Percentiles rank a stretch among this genome's conserved stretches.
Evolutionary conservation across 2,329 filamentous ascomycete species (phyloP).

Genomic region (Nectriaceae sp.): DNA sequence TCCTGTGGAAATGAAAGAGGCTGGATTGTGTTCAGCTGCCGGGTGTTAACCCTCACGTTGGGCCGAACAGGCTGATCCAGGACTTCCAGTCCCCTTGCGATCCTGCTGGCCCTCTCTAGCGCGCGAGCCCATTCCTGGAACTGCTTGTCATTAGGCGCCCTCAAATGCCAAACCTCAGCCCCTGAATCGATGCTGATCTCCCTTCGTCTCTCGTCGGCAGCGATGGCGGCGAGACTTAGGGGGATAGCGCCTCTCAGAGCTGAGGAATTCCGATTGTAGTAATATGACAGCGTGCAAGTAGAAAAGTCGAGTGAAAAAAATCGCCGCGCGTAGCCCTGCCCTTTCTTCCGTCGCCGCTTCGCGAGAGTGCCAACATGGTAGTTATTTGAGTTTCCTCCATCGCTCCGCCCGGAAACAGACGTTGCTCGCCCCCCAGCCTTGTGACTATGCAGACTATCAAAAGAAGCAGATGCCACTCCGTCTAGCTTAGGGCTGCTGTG

Average conservation of each 20-base stretch:
- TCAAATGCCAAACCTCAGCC: conserved; percentile 94
- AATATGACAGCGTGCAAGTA: conserved; percentile 93
- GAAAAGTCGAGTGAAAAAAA: conserved; percentile 97
- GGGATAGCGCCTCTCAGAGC: conserved; percentile 91
- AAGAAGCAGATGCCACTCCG: conserved; percentile 52
- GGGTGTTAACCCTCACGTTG: conserved; percentile 30
- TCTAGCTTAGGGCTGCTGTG: conserved; percentile 47
- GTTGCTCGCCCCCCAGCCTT: conserved; percentile 42
- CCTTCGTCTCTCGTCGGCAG: conserved; percentile 81
- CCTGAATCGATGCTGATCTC: conserved; percentile 98
- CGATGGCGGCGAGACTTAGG: conserved; percentile 85
- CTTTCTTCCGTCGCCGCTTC: conserved; percentile 90
- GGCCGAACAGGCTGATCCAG: conserved; percentile 22
- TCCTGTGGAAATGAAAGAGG: conserved; percentile 51
- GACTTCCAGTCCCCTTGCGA: conserved; percentile 56
- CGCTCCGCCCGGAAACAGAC: conserved; percentile 55
- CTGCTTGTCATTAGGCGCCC: conserved; percentile 78
- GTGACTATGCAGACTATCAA: conserved; percentile 63
- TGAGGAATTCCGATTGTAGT: conserved; percentile 90
- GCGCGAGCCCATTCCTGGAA: conserved; percentile 87
- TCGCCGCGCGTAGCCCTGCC: conserved; percentile 87
- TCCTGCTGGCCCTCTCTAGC: conserved; percentile 77
- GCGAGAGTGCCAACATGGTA: conserved; percentile 84
- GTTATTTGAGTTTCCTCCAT: conserved; percentile 47
- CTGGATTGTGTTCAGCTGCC: conserved; percentile 27